These are phyloP conservation scores for Entamoeba histolytica DNA, from an alignment of 208 protist species.

Conservation along the genomic window DNA sequence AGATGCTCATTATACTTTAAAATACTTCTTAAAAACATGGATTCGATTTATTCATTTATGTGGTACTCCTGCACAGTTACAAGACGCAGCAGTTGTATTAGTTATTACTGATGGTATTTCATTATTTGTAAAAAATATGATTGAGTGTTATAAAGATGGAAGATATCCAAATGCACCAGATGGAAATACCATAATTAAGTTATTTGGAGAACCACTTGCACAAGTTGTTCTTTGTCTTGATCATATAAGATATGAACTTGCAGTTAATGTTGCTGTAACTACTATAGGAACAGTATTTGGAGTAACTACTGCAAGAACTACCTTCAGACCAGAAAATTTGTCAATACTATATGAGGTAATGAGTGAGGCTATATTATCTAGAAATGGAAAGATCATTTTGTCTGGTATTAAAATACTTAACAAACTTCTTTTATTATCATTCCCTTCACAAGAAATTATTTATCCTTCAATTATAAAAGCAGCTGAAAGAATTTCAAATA, in stretches of 20 bases:
- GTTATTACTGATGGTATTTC: neutral
- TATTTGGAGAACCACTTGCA: neutral
- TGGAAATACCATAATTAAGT: neutral
- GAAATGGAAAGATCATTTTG: neutral
- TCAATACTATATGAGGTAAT: neutral
- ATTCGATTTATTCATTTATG: neutral
- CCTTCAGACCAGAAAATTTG: neutral
- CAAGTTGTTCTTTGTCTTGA: neutral
- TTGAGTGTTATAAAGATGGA: neutral
- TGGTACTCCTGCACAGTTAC: neutral
- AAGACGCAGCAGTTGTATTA: neutral
- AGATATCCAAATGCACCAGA: neutral
- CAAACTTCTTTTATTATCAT: neutral
- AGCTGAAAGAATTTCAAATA: neutral
- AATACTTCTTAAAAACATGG: neutral
- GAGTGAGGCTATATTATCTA: neutral
- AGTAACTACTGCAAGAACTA: neutral
- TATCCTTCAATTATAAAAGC: neutral
- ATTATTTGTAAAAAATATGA: neutral
- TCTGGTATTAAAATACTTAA: neutral
- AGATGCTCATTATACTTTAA: neutral
- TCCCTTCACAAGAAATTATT: neutral
- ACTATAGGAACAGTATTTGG: neutral
- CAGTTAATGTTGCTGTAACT: neutral
- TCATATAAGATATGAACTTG: neutral